phyloP scores from a whole-genome alignment of 495 filamentous ascomycete species.

The Sabuloglossum arenarium region DNA sequence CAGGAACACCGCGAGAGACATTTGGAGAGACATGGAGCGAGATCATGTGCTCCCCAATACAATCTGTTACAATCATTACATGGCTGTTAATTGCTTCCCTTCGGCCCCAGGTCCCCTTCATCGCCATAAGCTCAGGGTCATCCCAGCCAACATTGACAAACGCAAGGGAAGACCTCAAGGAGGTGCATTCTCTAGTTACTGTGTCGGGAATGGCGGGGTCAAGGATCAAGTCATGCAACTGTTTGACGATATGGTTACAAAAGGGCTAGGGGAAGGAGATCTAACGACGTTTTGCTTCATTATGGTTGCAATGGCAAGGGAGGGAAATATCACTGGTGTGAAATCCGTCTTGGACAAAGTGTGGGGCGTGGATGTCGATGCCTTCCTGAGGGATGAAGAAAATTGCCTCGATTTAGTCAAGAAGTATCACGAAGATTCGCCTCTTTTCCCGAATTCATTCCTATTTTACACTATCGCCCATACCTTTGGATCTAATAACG shows the following conservation, averaged over 20 bases:
- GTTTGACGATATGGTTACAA: slow-evolving; percentile 29
- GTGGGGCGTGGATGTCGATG: slow-evolving; percentile 37
- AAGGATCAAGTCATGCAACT: slow-evolving; percentile 11
- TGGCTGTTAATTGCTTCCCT: slow-evolving; percentile 27
- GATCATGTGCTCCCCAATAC: slow-evolving; percentile 23
- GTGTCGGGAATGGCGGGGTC: slow-evolving; percentile 10
- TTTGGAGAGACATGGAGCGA: slow-evolving; percentile 30
- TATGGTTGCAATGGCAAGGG: slow-evolving; percentile 32
- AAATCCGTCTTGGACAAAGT: slow-evolving; percentile 26
- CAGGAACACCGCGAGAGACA: slow-evolving; percentile 19
- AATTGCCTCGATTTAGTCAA: slow-evolving; percentile 12
- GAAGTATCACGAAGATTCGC: slow-evolving; percentile 23
- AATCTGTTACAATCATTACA: slow-evolving; percentile 35
- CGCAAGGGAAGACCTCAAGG: background rate
- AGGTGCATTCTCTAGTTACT: slow-evolving; percentile 3
- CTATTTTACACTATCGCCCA: slow-evolving; percentile 38
- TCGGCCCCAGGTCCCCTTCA: slow-evolving; percentile 16
- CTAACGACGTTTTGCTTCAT: slow-evolving; percentile 34
- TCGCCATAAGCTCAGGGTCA: slow-evolving; percentile 22
- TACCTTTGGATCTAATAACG: slow-evolving; percentile 33
- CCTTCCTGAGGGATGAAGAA: slow-evolving; percentile 13
- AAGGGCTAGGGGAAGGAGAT: slow-evolving; percentile 22
- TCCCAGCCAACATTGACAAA: slow-evolving; percentile 13
- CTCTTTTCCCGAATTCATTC: slow-evolving; percentile 29
- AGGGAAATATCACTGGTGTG: slow-evolving; percentile 29